Evolutionary conservation across 2,329 filamentous ascomycete genomes (phyloP), one percentile per base, ranked within the genome.

Genomic region (Lecanicillium sp.): DNA sequence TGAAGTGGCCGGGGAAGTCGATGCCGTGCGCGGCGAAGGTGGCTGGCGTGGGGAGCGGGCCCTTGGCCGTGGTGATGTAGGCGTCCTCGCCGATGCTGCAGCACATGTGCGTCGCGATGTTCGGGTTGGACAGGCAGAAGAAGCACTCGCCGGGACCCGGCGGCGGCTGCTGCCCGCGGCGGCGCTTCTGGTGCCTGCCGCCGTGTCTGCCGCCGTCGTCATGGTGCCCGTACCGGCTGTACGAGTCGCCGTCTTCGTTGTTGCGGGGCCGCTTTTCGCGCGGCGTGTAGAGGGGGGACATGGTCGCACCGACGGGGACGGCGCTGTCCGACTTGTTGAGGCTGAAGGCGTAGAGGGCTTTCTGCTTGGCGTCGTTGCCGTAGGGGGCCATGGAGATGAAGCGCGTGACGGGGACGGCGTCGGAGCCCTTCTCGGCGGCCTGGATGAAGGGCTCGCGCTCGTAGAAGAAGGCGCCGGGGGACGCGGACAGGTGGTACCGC

Each of bases 401-500:
- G 15, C 93, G 82, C 1, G 93, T 97, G 9, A 94, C 67, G 1
- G 74, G 69, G 54, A 77, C 75, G 19, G 72, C 67, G 49, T 83
- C 74, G 17, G 30, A 11, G 14, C 24, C 27, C 6, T 63, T 57
- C 0, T 69, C 69, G 12, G 67, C 66, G 2, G 77, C 74, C 62
- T 95, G 84, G 60, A 93, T 83, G 70, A 96, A 98, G 0, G 91
- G 89, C 65, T 97, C 93, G 48, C 93, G 83, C 68, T 98, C 91
- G 63, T 84, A 97, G 67, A 87, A 91, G 58, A 83, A 83, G 6
- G 74, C 67, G 8, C 62, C 64, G 1, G 80, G 75, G 0, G 87
- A 87, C 3, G 79, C 73, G 2, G 87, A 82, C 59, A 97, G 83
- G 64, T 97, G 90, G 61, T 98, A 98, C 23, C 87, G 83, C n/a